Evolutionary conservation across 2,329 filamentous ascomycete genomes (phyloP).

Genomic region (Capronia americana): DNA sequence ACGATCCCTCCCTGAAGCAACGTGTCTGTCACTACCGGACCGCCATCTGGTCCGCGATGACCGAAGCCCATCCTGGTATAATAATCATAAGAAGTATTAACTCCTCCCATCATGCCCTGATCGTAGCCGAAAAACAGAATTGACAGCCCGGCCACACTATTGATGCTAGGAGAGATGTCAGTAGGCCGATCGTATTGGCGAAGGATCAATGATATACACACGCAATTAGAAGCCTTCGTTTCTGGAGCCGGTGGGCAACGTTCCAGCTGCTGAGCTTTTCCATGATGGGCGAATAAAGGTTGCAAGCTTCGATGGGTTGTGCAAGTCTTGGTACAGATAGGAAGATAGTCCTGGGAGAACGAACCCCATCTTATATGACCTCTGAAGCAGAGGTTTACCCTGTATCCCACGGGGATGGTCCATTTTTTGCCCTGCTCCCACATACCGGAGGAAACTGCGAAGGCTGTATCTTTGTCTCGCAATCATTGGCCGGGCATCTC

Average conservation of each 20-base stretch:
- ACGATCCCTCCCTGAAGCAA: constrained; percentile 68
- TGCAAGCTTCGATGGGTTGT: background rate
- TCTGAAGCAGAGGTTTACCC: background rate
- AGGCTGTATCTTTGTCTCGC: too few relatives aligned
- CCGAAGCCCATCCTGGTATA: constrained; percentile 70
- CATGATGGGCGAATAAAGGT: background rate
- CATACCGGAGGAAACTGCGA: background rate
- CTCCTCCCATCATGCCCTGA: constrained; percentile 47
- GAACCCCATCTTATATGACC: background rate
- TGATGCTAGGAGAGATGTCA: constrained; percentile 9
- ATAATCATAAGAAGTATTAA: constrained; percentile 70
- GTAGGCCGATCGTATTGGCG: background rate
- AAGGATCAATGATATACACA: background rate
- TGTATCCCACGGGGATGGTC: background rate
- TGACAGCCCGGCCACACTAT: constrained; percentile 8
- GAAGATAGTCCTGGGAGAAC: background rate
- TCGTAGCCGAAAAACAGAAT: constrained; percentile 56
- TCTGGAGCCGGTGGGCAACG: constrained; percentile 9
- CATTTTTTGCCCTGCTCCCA: background rate
- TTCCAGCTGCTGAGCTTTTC: constrained; percentile 17
- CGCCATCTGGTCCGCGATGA: constrained; percentile 56
- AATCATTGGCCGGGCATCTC: too few relatives aligned
- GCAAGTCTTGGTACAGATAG: background rate
- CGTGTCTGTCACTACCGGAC: constrained; percentile 64
- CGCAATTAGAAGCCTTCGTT: constrained; percentile 6